Conservation (phyloP, 768 basidiomycete genomes). For the Boletus subcaerulescens region DNA sequence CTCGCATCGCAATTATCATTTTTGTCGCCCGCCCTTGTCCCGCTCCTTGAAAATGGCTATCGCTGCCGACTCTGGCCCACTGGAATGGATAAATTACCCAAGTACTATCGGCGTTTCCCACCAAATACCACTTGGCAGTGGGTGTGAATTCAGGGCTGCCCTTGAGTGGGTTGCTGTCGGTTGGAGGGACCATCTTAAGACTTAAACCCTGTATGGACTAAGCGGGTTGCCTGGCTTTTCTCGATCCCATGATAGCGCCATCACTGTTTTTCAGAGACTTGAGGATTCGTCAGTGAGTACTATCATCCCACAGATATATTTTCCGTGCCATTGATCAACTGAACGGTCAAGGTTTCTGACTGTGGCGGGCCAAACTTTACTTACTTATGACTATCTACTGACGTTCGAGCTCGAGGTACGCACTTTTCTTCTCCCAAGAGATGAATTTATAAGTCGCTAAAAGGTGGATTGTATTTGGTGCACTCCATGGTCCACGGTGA, state of each 20-base stretch:
- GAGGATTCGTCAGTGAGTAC: conserved; percentile 3
- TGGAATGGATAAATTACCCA: too few relatives aligned
- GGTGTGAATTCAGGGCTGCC: too few relatives aligned
- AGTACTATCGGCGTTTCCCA: too few relatives aligned
- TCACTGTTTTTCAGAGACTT: neutral
- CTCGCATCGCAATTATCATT: too few relatives aligned
- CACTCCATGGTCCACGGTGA: conserved; percentile 10
- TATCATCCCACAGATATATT: neutral
- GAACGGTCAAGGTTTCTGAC: neutral
- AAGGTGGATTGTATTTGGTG: conserved; percentile 12
- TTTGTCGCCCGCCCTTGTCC: too few relatives aligned
- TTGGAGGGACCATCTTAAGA: too few relatives aligned
- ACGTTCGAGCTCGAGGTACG: conserved; percentile 17
- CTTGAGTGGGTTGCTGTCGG: too few relatives aligned
- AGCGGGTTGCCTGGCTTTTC: neutral
- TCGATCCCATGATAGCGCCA: neutral
- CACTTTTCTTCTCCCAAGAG: neutral
- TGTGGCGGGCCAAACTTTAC: conserved; percentile 8
- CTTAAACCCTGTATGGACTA: neutral
- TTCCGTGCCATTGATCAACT: neutral
- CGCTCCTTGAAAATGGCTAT: too few relatives aligned
- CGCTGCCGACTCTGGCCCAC: too few relatives aligned
- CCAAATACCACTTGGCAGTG: too few relatives aligned
- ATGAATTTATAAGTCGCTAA: neutral
- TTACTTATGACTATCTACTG: conserved; percentile 16